Evolutionary conservation across 2,329 filamentous ascomycete species (phyloP), one percentile per base, ranked within the genome.

Genomic region (Penicillium sp.): DNA sequence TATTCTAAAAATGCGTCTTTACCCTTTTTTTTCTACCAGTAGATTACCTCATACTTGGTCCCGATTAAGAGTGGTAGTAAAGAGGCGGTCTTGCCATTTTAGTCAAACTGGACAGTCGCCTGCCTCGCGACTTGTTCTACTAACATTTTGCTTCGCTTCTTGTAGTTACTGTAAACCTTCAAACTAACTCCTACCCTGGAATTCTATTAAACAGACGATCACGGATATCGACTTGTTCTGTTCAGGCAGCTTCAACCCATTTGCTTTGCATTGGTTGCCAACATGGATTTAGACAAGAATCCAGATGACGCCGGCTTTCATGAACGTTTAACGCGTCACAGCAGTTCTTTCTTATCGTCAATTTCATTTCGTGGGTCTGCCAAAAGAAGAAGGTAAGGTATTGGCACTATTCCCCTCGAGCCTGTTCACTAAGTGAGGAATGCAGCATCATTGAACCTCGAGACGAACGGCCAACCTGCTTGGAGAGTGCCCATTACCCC

Each of bases 401-500:
- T 8, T 28, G 42, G 19, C 4, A 13, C 16, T 8, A 6, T 3
- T 22, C 16, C 33, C 26, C 25, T n/a, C 49, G 37, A 33, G 25
- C 38, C 25, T 2, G 26, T 30, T 38, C 43, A 37, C 52, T 61
- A 37, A 63, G 1, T 43, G 5, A 30, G 2, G 37, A 10, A 48
- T 35, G 28, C 35, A 67, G 63, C 33, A 37, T 65, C 35, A 45
- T 62, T 45, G 62, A 46, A 28, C 54, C 45, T 26, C 64, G 25
- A 49, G 55, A 30, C 57, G 55, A 45, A 45, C 63, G 28, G 25
- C 69, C 68, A 42, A 67, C 68, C 3, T 77, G 73, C 52, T 63
- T 73, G 49, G 75, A 78, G 62, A 71, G 63, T 35, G 57, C 59
- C 8, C 71, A 76, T 60, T 78, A 78, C 60, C 74, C 76, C 2